These are phyloP conservation scores for Geotrichum europaeum DNA, from an alignment of 1,139 yeast genomes.

Conservation along the genomic window DNA sequence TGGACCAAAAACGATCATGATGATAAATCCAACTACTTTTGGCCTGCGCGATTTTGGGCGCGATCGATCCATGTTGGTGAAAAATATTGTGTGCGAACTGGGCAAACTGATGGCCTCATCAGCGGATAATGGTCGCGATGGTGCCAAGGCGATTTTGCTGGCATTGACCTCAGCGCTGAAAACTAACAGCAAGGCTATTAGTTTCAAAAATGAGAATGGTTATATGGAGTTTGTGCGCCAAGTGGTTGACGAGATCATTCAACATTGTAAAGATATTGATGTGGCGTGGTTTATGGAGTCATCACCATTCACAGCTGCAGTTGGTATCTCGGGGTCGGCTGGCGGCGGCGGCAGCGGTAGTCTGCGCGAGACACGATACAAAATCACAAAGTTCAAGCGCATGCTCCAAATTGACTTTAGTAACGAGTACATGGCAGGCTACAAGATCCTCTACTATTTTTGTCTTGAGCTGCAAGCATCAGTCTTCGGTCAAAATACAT, in stretches of 20 bases:
- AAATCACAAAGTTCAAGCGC: constrained; percentile 11
- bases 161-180: constrained; percentile 7
- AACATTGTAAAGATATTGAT: constrained; percentile 1
- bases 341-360: neutral
- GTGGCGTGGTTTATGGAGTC: constrained; percentile 13
- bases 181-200: constrained; percentile 6
- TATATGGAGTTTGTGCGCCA: constrained; percentile 10
- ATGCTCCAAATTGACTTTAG: constrained; percentile 14
- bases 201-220: constrained; percentile 7
- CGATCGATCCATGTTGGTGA: neutral
- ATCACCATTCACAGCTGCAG: neutral
- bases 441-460: constrained; percentile 10
- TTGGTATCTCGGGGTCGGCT: neutral
- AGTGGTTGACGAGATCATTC: constrained; percentile 8
- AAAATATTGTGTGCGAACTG: neutral
- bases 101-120: neutral
- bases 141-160: neutral
- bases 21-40: neutral
- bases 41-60: neutral
- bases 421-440: constrained; percentile 11
- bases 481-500: neutral
- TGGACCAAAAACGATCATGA: neutral
- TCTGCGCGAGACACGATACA: constrained; percentile 4
- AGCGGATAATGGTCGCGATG: neutral
- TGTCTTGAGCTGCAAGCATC: constrained; percentile 14